A percentile compares a stretch with the other conserved stretches of the same genome.
phyloP scores from a whole-genome alignment of 805 yeast species.

The Candida methanosorbosa region DNA sequence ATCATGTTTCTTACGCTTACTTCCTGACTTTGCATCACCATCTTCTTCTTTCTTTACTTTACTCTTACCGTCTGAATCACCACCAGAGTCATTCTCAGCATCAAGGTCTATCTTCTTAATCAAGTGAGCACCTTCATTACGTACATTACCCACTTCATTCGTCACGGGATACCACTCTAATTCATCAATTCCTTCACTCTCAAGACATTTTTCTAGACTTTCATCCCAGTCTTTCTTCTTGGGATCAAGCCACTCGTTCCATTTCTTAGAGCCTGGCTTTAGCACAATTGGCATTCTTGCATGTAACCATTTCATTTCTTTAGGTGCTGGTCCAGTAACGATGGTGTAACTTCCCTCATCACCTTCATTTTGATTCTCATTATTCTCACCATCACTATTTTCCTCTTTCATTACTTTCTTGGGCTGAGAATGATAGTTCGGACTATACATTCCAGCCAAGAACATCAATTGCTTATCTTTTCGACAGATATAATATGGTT shows the following conservation, averaged over 20 bases:
- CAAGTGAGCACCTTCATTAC: constrained; percentile 36
- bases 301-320: constrained; percentile 61
- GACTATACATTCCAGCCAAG: constrained; percentile 51
- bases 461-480: constrained; percentile 45
- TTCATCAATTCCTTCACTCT: constrained; percentile 18
- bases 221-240: constrained; percentile 26
- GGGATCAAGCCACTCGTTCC: constrained; percentile 59
- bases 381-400: constrained; percentile 2
- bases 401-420: too few relatives aligned
- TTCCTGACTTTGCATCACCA: neutral
- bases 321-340: constrained; percentile 64
- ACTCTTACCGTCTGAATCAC: neutral
- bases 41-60: neutral
- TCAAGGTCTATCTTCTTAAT: constrained; percentile 12
- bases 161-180: constrained; percentile 49
- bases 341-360: constrained; percentile 45
- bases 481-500: constrained; percentile 60
- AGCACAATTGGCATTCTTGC: constrained; percentile 70
- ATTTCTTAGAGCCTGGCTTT: constrained; percentile 45
- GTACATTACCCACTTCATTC: constrained; percentile 54
- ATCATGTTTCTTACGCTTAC: neutral
- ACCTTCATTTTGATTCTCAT: constrained; percentile 10
- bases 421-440: constrained; percentile 5
- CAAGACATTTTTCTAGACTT: constrained; percentile 31
- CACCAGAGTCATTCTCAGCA: neutral